Conservation (phyloP, 139 green algal species). For the Coccomyxa sp. region DNA sequence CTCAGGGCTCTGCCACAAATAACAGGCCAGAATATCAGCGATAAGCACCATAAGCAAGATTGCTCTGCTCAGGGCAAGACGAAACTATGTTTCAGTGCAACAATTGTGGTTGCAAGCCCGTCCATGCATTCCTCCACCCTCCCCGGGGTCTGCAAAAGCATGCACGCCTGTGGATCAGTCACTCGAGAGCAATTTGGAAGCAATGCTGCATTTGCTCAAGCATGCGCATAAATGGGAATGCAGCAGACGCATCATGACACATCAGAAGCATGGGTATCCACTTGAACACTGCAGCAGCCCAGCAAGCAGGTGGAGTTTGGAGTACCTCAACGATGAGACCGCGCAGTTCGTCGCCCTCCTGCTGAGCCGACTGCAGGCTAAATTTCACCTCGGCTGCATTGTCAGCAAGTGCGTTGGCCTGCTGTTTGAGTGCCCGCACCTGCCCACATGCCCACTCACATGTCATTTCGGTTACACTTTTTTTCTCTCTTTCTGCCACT, state of each 20-base stretch:
- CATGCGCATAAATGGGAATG: too few relatives aligned
- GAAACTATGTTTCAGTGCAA: background rate
- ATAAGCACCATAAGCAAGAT: background rate
- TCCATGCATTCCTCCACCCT: background rate
- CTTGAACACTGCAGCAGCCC: too few relatives aligned
- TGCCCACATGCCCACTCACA: constrained; percentile 5
- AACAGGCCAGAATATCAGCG: too few relatives aligned
- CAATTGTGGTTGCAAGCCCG: background rate
- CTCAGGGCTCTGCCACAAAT: constrained; percentile 34
- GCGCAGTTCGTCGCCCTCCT: constrained; percentile 57
- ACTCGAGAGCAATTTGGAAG: too few relatives aligned
- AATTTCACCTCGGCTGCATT: constrained; percentile 54
- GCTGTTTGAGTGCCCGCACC: constrained; percentile 51
- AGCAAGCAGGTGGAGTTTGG: background rate
- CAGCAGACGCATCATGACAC: too few relatives aligned
- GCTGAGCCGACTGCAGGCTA: constrained; percentile 42
- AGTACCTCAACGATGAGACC: constrained; percentile 75
- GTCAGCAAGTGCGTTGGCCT: constrained; percentile 49
- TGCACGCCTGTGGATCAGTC: too few relatives aligned
- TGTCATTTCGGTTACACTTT: too few relatives aligned
- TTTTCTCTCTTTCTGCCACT: background rate
- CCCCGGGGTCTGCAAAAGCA: too few relatives aligned
- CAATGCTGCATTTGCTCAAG: too few relatives aligned
- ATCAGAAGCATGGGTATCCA: too few relatives aligned
- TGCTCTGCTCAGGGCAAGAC: background rate